Evolutionary conservation across 2,329 filamentous ascomycete genomes (phyloP), one percentile per base, ranked within the genome.

Genomic region (Fusarium verticillioides): DNA sequence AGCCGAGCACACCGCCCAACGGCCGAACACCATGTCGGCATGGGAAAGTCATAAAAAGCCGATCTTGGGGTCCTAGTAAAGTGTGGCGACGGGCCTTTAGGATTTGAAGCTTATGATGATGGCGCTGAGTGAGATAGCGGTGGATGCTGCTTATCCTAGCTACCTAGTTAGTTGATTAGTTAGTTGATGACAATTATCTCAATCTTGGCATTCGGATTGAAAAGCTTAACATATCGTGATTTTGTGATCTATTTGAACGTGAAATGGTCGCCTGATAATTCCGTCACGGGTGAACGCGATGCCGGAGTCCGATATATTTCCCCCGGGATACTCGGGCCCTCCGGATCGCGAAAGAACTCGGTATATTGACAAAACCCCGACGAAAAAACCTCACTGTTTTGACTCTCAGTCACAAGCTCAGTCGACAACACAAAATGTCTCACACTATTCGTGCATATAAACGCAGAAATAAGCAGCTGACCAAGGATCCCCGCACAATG

Each of bases 1-100:
- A 49, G 63, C 71, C 71, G 71, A 65, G 39, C 59, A 73, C 70
- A 74, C 65, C 65, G 70, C 52, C 59, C 30, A 57, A 44, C 43
- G 34, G 49, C 43, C 52, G 42, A n/a, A 32, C 43, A 23, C 42
- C 21, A 59, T 61, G 43, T 50, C 60, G 46, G 52, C 34, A 73
- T 47, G 59, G 49, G 18, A 64, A 69, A 69, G 57, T 34, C 19
- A 32, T 30, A 10, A 61, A 53, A 72, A 65, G 42, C 26, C 47
- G 50, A 73, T 50, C 19, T 61, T 30, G 26, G 21, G 42, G 32
- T 23, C n/a, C 32, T 5, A 43, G 59, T 23, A 26, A 46, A 46
- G 21, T 40, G 53, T 43, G 39, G 53, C 52, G 9, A 40, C 21
- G 13, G 37, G 32, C n/a, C n/a, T 32, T 47, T 66, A 32, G 43